Percentiles rank a stretch among this genome's conserved stretches.
Evolutionary conservation across 176 grass and related monocot species (phyloP).

Genomic region (Sorghum bicolor): Sorghum_bicolor_NCBIv3 NC_012876.2:6636501-6637000

Average conservation of each 20-base stretch:
- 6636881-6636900: slow-evolving; percentile 49
- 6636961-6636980: slow-evolving; percentile 40
- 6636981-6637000: slow-evolving; percentile 32
- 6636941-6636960: slow-evolving; percentile 43
- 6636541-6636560: slow-evolving; percentile 30
- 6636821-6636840: slow-evolving; percentile 9
- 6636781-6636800: slow-evolving; percentile 35
- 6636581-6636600: slow-evolving; percentile 54
- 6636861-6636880: slow-evolving; percentile 26
- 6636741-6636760: slow-evolving; percentile 35
- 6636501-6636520: slow-evolving; percentile 44
- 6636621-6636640: slow-evolving; percentile 34
- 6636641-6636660: slow-evolving; percentile 25
- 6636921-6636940: slow-evolving; percentile 45
- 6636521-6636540: slow-evolving; percentile 41
- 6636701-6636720: slow-evolving; percentile 48
- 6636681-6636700: slow-evolving; percentile 27
- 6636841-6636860: slow-evolving; percentile 36
- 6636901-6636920: slow-evolving; percentile 53
- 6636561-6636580: slow-evolving; percentile 48
- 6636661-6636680: slow-evolving; percentile 34
- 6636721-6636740: slow-evolving; percentile 44
- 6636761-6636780: slow-evolving; percentile 36
- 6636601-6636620: slow-evolving; percentile 55
- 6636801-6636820: slow-evolving; percentile 38